Percentiles rank a stretch among this genome's conserved stretches.
phyloP scores from a whole-genome alignment of 2,329 filamentous ascomycete genomes.

The Penicillium sp. region DNA sequence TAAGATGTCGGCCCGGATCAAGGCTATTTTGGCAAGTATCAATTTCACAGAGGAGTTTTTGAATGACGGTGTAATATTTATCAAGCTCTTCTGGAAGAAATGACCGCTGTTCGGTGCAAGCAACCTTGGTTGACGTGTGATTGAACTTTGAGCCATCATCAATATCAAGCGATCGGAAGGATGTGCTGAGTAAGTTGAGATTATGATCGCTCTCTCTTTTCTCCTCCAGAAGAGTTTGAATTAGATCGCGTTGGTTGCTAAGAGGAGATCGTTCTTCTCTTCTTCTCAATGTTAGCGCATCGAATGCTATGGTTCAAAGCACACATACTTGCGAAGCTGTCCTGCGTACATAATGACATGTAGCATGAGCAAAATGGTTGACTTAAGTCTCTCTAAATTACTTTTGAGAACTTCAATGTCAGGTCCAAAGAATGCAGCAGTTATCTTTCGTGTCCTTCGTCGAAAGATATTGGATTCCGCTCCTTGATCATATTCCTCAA shows the following conservation, averaged over 20 bases:
- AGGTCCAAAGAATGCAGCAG: constrained; percentile 22
- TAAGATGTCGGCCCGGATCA: neutral
- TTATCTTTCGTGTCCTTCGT: constrained; percentile 8
- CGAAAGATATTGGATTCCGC: neutral
- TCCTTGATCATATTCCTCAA: neutral
- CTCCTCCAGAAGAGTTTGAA: neutral
- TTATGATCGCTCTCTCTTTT: neutral
- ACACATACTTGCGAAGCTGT: constrained; percentile 16
- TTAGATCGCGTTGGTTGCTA: neutral
- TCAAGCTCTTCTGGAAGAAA: neutral
- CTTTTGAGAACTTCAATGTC: constrained; percentile 27
- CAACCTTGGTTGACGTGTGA: neutral
- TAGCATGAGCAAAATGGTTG: constrained; percentile 14
- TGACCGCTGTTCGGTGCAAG: neutral
- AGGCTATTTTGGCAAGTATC: neutral
- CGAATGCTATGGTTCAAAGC: neutral
- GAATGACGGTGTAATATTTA: neutral
- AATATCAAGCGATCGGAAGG: neutral
- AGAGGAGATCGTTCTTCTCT: neutral
- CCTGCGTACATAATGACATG: constrained; percentile 35
- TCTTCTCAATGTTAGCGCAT: neutral
- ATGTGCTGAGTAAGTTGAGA: neutral
- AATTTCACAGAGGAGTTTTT: neutral
- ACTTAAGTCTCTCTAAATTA: constrained; percentile 36
- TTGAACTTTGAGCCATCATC: neutral